Conservation (phyloP, 2,329 filamentous ascomycete species). For the Aspergillus sergii region DNA sequence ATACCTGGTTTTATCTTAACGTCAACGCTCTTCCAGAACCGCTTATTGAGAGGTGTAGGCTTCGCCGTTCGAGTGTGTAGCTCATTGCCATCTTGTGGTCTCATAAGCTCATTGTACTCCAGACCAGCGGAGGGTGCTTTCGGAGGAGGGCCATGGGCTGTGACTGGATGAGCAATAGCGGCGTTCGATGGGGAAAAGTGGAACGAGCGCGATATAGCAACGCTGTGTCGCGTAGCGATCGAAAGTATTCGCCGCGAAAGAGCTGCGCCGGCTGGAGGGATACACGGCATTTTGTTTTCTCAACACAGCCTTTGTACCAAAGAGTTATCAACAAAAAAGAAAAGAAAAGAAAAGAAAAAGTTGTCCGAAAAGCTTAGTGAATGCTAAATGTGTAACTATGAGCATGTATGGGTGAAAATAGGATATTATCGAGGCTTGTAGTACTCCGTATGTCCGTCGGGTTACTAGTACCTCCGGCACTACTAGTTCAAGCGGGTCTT, state of each 20-base stretch:
- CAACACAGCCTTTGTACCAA: neutral
- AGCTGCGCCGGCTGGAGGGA: slow-evolving; percentile 25
- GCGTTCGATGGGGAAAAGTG: slow-evolving; percentile 40
- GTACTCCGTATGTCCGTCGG: neutral
- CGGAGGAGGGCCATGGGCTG: slow-evolving; percentile 62
- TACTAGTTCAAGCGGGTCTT: neutral
- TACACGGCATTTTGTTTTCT: slow-evolving; percentile 21
- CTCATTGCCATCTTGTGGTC: slow-evolving; percentile 48
- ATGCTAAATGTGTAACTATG: neutral
- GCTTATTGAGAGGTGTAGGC: slow-evolving; percentile 59
- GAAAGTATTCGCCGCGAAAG: slow-evolving; percentile 23
- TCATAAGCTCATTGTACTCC: slow-evolving; percentile 51
- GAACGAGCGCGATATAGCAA: slow-evolving; percentile 31
- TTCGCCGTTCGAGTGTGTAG: slow-evolving; percentile 26
- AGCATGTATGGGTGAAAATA: neutral
- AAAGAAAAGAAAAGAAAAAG: too few relatives aligned
- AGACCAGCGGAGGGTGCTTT: slow-evolving; percentile 56
- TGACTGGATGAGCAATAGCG: slow-evolving; percentile 61
- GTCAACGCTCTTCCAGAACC: slow-evolving; percentile 86
- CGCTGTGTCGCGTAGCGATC: slow-evolving; percentile 17
- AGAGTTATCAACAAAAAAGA: neutral
- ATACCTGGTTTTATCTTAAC: slow-evolving; percentile 69
- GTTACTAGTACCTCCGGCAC: neutral
- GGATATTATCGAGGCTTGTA: neutral
- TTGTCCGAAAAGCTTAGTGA: neutral